phyloP scores from a whole-genome alignment of 2,329 filamentous ascomycete species.

The Sphaerulina musiva region DNA sequence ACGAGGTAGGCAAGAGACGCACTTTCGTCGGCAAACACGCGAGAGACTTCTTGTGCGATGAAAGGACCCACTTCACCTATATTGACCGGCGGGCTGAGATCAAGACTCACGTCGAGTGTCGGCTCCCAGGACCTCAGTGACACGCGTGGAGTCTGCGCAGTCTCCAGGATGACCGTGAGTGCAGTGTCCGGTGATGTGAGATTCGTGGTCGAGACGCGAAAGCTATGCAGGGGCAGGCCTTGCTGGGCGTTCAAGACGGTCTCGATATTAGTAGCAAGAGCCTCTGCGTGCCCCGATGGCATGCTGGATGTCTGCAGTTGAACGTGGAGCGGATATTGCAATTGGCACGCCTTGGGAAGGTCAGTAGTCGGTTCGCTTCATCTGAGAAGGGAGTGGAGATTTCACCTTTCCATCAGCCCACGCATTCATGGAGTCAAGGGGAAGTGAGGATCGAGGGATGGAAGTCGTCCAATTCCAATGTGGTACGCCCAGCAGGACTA shows the following conservation, averaged over 20 bases:
- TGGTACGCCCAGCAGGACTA: slow-evolving; percentile 75
- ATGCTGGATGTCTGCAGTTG: slow-evolving; percentile 60
- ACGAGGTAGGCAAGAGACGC: slow-evolving; percentile 56
- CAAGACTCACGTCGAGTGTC: slow-evolving; percentile 70
- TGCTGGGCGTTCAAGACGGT: slow-evolving; percentile 79
- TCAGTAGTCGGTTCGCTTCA: not conserved
- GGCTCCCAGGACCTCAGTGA: slow-evolving; percentile 60
- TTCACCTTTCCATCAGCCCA: slow-evolving; percentile 86
- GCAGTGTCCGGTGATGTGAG: slow-evolving; percentile 40
- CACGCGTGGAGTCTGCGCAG: not conserved
- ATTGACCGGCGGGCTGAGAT: slow-evolving; percentile 60
- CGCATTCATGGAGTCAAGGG: slow-evolving; percentile 75
- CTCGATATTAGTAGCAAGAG: slow-evolving; percentile 73
- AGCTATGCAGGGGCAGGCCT: slow-evolving; percentile 76
- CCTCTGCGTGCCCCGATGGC: slow-evolving; percentile 34
- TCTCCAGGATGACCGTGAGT: slow-evolving; percentile 54
- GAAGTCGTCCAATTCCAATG: slow-evolving; percentile 96
- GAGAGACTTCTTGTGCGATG: slow-evolving; percentile 69
- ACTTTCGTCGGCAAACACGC: slow-evolving; percentile 80
- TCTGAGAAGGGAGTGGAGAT: not conserved
- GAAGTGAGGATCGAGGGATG: slow-evolving; percentile 79
- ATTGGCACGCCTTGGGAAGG: slow-evolving; percentile 70
- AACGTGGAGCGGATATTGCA: slow-evolving; percentile 80
- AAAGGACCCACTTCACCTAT: slow-evolving; percentile 63
- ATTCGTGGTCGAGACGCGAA: slow-evolving; percentile 50